phyloP scores from a whole-genome alignment of 257 asterid species.

The Ballota nigra region DNA sequence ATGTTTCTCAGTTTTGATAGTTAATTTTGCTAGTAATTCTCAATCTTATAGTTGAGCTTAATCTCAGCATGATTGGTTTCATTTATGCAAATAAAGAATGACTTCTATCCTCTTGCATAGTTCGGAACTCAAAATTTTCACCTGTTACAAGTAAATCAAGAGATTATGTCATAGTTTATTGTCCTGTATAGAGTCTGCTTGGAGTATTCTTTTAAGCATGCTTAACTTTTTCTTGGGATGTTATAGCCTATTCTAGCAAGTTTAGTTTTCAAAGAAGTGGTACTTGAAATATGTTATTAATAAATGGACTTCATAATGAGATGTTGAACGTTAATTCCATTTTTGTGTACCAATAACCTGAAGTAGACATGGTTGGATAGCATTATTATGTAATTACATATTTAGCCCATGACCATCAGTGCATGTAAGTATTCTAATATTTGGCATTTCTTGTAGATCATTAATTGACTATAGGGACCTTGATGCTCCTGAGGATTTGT shows the following conservation, averaged over 20 bases:
- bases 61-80: not conserved
- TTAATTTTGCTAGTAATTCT: not conserved
- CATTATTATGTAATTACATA: not conserved
- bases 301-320: not conserved
- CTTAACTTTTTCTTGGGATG: not conserved
- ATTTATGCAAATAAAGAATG: slow-evolving; percentile 14
- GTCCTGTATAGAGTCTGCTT: not conserved
- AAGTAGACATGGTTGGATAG: slow-evolving; percentile 5
- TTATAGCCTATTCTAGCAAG: not conserved
- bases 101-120: not conserved
- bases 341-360: slow-evolving; percentile 5
- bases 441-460: slow-evolving; percentile 35
- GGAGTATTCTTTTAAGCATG: slow-evolving; percentile 3
- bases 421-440: slow-evolving; percentile 23
- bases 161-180: not conserved
- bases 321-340: not conserved
- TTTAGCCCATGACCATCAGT: not conserved
- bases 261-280: not conserved
- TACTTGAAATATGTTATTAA: not conserved
- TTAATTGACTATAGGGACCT: slow-evolving; percentile 52
- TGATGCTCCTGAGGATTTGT: slow-evolving; percentile 47
- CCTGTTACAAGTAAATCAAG: slow-evolving; percentile 3
- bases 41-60: not conserved
- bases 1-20: not conserved
- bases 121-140: not conserved